phyloP scores from a whole-genome alignment of 306 rosid species.

The Prunus mongolica region DNA sequence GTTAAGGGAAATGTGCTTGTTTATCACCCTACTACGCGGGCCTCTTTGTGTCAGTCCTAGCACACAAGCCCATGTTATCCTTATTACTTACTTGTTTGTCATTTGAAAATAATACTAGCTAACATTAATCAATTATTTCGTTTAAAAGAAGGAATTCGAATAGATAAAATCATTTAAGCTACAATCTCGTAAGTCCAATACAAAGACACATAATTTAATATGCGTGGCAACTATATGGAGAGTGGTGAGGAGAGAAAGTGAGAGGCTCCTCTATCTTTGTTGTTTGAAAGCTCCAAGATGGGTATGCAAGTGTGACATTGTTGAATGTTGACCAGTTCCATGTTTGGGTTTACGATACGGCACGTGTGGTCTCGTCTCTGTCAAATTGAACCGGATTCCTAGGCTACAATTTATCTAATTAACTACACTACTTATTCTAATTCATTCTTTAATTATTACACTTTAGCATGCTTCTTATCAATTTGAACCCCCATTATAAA shows the following conservation, averaged over 20 bases:
- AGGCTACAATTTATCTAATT: background rate
- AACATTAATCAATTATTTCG: background rate
- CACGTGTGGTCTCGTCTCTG: constrained; percentile 33
- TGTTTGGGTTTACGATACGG: constrained; percentile 3
- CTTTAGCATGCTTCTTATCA: background rate
- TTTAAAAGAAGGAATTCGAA: too few relatives aligned
- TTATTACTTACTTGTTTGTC: constrained; percentile 34
- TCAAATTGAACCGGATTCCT: constrained; percentile 13
- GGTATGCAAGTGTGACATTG: background rate
- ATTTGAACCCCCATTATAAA: background rate
- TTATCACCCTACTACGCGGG: constrained; percentile 54
- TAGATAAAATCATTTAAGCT: too few relatives aligned
- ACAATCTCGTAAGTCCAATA: too few relatives aligned
- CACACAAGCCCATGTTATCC: constrained; percentile 86
- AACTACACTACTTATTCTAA: background rate
- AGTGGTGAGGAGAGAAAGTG: too few relatives aligned
- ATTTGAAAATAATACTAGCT: constrained; percentile 24
- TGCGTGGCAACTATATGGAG: too few relatives aligned
- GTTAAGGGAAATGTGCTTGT: constrained; percentile 49
- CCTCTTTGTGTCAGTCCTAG: constrained; percentile 65
- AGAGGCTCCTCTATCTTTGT: background rate
- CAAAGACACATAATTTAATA: background rate
- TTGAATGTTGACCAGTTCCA: constrained; percentile 10
- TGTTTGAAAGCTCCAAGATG: background rate
- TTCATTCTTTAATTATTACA: background rate